Percentiles rank a stretch among this genome's conserved stretches.
Conservation (phyloP, 139 green algal genomes). For the Volvox africanus region DNA sequence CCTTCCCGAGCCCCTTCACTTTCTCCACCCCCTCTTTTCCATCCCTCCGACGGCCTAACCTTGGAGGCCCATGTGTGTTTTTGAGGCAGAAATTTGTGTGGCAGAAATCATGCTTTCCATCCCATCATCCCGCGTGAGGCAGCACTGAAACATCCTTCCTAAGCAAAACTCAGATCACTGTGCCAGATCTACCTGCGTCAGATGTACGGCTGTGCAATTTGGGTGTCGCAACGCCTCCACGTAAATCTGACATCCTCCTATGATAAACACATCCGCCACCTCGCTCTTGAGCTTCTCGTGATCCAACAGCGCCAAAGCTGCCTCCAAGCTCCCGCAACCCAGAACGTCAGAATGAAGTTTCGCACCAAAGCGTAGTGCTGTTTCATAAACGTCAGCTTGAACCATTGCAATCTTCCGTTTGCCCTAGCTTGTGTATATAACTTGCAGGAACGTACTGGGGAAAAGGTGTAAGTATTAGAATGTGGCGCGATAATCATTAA, state of each 20-base stretch:
- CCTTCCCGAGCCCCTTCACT: too few species aligned
- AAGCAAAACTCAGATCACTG: too few species aligned
- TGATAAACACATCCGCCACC: conserved; percentile 95
- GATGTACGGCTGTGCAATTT: conserved; percentile 88
- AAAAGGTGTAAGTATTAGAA: neutral
- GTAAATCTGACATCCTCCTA: conserved; percentile 92
- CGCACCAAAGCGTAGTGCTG: conserved; percentile 12
- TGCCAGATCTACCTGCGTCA: conserved; percentile 85
- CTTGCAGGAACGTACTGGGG: neutral
- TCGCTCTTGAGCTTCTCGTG: conserved; percentile 28
- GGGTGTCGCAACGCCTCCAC: conserved; percentile 79
- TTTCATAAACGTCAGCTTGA: neutral
- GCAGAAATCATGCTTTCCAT: too few species aligned
- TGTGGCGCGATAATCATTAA: neutral
- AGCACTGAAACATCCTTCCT: too few species aligned
- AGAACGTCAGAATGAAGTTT: conserved; percentile 65
- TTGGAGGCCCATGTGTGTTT: too few species aligned
- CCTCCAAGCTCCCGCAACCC: conserved; percentile 75
- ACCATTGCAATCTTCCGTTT: neutral
- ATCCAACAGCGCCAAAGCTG: conserved; percentile 80
- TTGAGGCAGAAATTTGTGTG: too few species aligned
- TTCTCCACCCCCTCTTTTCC: too few species aligned
- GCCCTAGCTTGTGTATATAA: neutral
- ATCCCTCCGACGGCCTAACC: too few species aligned
- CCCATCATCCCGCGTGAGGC: too few species aligned